These are phyloP conservation scores for Leptographium radiaticola DNA, from an alignment of 2,329 filamentous ascomycete species.

Conservation along the genomic window DNA sequence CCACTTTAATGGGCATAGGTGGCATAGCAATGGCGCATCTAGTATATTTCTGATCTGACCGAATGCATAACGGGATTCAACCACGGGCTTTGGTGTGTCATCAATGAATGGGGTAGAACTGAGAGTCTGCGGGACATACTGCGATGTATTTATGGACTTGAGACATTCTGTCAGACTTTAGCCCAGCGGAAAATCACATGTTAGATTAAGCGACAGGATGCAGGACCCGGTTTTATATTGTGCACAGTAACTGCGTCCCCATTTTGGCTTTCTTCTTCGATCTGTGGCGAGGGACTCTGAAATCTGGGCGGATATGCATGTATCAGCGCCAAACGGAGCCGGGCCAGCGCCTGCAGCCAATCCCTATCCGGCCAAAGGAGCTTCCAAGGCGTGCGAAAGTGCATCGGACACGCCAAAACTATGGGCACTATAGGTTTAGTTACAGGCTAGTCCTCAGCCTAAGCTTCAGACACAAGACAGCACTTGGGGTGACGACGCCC, in stretches of 20 bases:
- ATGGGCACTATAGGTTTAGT: too few species aligned
- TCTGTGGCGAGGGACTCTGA: neutral
- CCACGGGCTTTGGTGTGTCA: too few species aligned
- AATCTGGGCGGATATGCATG: neutral
- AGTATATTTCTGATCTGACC: neutral
- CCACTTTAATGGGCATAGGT: conserved; percentile 2
- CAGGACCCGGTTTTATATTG: neutral
- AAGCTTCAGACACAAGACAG: neutral
- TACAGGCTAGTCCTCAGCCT: neutral
- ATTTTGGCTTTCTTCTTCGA: neutral
- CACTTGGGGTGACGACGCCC: neutral
- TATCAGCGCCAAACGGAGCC: neutral
- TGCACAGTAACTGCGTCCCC: neutral
- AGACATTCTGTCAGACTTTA: neutral
- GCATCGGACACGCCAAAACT: too few species aligned
- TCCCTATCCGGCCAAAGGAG: neutral
- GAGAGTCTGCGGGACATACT: too few species aligned
- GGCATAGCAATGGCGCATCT: conserved; percentile 4
- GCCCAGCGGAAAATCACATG: neutral
- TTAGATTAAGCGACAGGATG: neutral
- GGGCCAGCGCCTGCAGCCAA: neutral
- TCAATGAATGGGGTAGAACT: too few species aligned
- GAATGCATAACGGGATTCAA: too few species aligned
- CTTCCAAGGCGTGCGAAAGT: neutral
- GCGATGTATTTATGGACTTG: neutral